Evolutionary conservation across 495 filamentous ascomycete species (phyloP).

Genomic region (Penicillium paxilli): DNA sequence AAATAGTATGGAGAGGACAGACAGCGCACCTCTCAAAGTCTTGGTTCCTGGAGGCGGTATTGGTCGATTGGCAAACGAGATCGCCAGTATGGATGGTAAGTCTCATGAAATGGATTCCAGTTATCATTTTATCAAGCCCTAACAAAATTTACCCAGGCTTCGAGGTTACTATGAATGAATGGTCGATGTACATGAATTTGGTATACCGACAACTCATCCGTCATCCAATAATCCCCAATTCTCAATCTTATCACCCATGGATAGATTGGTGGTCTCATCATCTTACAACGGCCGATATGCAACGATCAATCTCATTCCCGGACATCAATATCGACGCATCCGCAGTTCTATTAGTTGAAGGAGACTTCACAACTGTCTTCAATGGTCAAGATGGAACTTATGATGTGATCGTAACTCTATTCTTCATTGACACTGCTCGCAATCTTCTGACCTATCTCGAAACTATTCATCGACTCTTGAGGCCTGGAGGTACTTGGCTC

Average conservation of each 20-base stretch:
- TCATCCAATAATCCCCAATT: not conserved
- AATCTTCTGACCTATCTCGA: slow-evolving; percentile 45
- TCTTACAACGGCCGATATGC: slow-evolving; percentile 32
- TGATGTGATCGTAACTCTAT: slow-evolving; percentile 46
- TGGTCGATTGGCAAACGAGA: slow-evolving; percentile 42
- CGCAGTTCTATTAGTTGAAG: slow-evolving; percentile 33
- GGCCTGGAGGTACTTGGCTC: slow-evolving; percentile 43
- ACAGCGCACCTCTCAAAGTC: slow-evolving; percentile 23
- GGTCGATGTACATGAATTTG: slow-evolving; percentile 44
- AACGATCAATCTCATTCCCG: slow-evolving; percentile 39
- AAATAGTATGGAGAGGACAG: not conserved
- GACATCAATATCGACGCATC: slow-evolving; percentile 18
- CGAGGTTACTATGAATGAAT: slow-evolving; percentile 44
- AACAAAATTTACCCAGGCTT: slow-evolving; percentile 20
- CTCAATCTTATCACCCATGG: slow-evolving; percentile 37
- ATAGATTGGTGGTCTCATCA: slow-evolving; percentile 49
- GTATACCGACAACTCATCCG: slow-evolving; percentile 23
- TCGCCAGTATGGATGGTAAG: slow-evolving; percentile 32
- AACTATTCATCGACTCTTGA: slow-evolving; percentile 39
- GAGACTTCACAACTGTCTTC: slow-evolving; percentile 41
- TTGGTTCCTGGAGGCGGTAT: slow-evolving; percentile 45
- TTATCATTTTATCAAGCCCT: too few species aligned
- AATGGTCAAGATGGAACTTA: slow-evolving; percentile 17
- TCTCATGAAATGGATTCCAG: not conserved
- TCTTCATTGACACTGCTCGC: slow-evolving; percentile 53